A percentile compares a stretch with the other conserved stretches of the same genome.
phyloP scores from a whole-genome alignment of 2,329 filamentous ascomycete genomes.

The Alternaria sp. region DNA sequence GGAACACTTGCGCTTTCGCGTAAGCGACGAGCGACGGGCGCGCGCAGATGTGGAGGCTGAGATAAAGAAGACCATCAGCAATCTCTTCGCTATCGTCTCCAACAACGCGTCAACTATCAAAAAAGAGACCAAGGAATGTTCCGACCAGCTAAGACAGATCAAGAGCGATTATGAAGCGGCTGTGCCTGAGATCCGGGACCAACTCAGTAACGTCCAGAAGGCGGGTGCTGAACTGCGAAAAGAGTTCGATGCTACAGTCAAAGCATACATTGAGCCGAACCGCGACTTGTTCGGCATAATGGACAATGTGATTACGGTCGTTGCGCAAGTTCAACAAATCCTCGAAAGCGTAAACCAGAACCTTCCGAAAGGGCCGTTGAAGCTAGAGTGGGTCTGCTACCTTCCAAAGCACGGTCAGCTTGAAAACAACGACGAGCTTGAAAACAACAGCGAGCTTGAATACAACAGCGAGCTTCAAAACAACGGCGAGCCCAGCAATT shows the following conservation, averaged over 20 bases:
- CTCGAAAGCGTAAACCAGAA: slow-evolving; percentile 23
- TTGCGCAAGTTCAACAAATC: slow-evolving; percentile 16
- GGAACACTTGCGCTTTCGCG: no score
- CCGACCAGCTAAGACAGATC: background rate
- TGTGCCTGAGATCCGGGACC: background rate
- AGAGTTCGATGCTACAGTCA: slow-evolving; percentile 13
- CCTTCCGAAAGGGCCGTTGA: slow-evolving; percentile 4
- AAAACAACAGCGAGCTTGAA: background rate
- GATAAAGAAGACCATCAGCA: no score
- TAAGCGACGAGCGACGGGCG: no score
- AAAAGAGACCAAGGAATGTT: no score
- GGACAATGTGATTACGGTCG: background rate
- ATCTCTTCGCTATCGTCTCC: no score
- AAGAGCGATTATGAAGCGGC: background rate
- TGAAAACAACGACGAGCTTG: no score
- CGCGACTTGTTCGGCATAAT: slow-evolving; percentile 10
- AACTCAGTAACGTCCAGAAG: background rate
- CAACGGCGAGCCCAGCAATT: background rate
- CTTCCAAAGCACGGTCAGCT: slow-evolving; percentile 1
- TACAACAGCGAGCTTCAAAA: background rate
- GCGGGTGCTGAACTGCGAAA: background rate
- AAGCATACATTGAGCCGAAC: slow-evolving; percentile 15
- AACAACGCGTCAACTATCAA: no score
- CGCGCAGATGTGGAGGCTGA: no score
- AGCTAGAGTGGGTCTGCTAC: slow-evolving; percentile 3